Evolutionary conservation across 2,329 filamentous ascomycete genomes (phyloP), one percentile per base, ranked within the genome.

Genomic region (Blastomyces gilchristii): DNA sequence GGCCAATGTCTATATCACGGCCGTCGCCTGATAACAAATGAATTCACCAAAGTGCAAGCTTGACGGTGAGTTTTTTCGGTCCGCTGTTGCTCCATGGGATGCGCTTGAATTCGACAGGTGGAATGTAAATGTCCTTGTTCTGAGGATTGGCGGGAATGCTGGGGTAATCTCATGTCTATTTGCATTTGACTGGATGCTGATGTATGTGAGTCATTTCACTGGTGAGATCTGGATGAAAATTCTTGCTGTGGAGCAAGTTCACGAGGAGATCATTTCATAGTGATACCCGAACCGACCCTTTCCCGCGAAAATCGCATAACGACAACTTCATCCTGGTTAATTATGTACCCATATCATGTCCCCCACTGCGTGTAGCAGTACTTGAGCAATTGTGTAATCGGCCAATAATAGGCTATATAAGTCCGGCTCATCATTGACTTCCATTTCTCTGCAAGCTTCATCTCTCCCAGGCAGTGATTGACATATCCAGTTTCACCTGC

Each of bases 11-110:
- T 47, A 47, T 14, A 58, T 58, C 52, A 28, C 31, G 7, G 9
- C 37, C 52, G 11, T 34, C 60, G 7, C 25, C 39, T 14, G 61
- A 52, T 8, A 62, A 11, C 61, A 62, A 58, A 49, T 62, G 61
- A 31, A 62, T 62, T 53, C 61, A 62, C 61, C 61, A 62, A 37
- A 62, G 53, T 16, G 61, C 61, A 62, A 62, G 61, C 53, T 62
- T 62, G 8, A 62, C 47, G 37, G 61, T 62, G n/a, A 62, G 61
- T 41, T 45, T 62, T 56, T 39, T 52, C 4, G 49, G 53, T n/a
- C 61, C 61, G 18, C 6, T 12, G 22, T 57, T 49, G 3, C 16
- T 34, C 52, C 61, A 62, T 25, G 61, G 61, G 45, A 62, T 62
- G 37, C 61, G 58, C 45, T 28, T 58, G 16, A 57, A 18, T 62